Evolutionary conservation across 352 stramenopile species (phyloP).

Genomic region (Elongisporangium undulatum): DNA sequence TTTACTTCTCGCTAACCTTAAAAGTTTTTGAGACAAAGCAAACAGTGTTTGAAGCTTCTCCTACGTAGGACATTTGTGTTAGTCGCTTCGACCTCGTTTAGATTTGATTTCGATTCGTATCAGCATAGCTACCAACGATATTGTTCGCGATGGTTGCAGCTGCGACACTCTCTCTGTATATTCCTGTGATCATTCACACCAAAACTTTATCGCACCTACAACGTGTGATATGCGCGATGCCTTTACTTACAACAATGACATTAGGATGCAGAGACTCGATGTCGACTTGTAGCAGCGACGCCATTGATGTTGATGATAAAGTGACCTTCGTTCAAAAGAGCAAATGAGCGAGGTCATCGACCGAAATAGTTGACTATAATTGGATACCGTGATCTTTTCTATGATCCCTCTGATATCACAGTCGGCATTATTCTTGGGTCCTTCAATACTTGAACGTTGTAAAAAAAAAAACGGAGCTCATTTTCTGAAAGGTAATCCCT

Average conservation of each 20-base stretch:
- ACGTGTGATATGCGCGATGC: too few species aligned
- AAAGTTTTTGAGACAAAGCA: slow-evolving; percentile 29
- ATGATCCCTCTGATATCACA: too few species aligned
- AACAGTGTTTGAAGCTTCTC: slow-evolving; percentile 37
- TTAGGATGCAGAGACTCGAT: slow-evolving; percentile 16
- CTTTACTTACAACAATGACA: slow-evolving; percentile 10
- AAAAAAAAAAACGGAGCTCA: not conserved
- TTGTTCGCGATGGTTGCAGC: slow-evolving; percentile 9
- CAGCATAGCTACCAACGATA: slow-evolving; percentile 11
- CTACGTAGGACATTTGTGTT: slow-evolving; percentile 7
- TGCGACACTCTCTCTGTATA: slow-evolving; percentile 21
- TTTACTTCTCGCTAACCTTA: slow-evolving; percentile 10
- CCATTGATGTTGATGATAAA: slow-evolving; percentile 16
- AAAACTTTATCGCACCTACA: not conserved
- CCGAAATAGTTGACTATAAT: not conserved
- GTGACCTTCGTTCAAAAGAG: slow-evolving; percentile 2
- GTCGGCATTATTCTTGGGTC: too few species aligned
- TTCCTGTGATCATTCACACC: slow-evolving; percentile 3
- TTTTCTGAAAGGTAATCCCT: not conserved
- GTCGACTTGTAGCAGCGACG: slow-evolving; percentile 25
- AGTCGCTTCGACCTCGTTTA: not conserved
- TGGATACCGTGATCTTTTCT: not conserved
- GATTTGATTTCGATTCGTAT: not conserved
- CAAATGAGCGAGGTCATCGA: not conserved
- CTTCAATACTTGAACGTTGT: too few species aligned